Percentiles rank a stretch among this genome's conserved stretches.
These are phyloP conservation scores for Phanerodontia chrysosporium DNA, from an alignment of 768 basidiomycete species.

Conservation along the genomic window DNA sequence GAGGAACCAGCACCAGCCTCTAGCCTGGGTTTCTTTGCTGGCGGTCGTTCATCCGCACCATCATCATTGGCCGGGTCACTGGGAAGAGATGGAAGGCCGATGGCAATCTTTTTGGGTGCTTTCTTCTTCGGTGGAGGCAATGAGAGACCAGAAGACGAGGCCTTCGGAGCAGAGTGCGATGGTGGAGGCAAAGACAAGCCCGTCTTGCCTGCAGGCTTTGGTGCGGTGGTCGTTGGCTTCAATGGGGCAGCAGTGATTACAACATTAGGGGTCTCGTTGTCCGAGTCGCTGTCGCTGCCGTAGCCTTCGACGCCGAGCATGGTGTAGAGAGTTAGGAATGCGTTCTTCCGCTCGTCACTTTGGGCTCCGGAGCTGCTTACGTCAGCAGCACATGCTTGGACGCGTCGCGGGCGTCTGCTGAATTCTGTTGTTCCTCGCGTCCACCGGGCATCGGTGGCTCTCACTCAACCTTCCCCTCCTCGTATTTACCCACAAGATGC, in stretches of 20 bases:
- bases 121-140: slow-evolving; percentile 42
- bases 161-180: slow-evolving; percentile 1
- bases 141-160: slow-evolving; percentile 21
- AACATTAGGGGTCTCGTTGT: slow-evolving; percentile 37
- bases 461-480: not conserved
- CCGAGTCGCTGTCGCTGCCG: slow-evolving; percentile 64
- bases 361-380: not conserved
- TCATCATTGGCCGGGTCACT: slow-evolving; percentile 33
- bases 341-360: not conserved
- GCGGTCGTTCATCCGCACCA: slow-evolving; percentile 39
- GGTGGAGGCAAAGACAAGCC: slow-evolving; percentile 35
- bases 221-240: slow-evolving; percentile 16
- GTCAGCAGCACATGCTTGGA: slow-evolving; percentile 10
- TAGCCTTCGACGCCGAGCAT: slow-evolving; percentile 81
- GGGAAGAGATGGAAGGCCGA: slow-evolving; percentile 49
- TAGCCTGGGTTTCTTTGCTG: slow-evolving; percentile 55
- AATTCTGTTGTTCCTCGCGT: slow-evolving; percentile 5
- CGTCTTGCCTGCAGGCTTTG: slow-evolving; percentile 26
- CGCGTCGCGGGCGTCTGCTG: slow-evolving; percentile 17
- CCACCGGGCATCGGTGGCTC: not conserved
- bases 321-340: slow-evolving; percentile 9
- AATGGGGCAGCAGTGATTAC: slow-evolving; percentile 3
- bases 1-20: slow-evolving; percentile 56
- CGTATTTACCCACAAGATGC: slow-evolving; percentile 32
- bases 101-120: slow-evolving; percentile 57